Base-by-base conservation (phyloP, 2,329 filamentous ascomycete genomes). In the Arthrobotrys sinensis region DNA sequence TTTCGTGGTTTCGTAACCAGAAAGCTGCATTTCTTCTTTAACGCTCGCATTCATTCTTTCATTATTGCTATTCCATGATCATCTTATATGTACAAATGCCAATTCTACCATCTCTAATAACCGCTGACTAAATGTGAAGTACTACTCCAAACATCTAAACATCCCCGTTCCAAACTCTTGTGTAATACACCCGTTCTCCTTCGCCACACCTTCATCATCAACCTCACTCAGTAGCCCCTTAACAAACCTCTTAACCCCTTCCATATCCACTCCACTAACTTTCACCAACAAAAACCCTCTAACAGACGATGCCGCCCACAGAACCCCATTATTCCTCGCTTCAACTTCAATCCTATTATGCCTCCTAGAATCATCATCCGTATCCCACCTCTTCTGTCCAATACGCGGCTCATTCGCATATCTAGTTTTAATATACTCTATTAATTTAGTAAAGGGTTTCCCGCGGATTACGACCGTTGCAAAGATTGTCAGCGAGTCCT, bases 251-350 rank as follows among this genome's bases (percentile, higher is more conserved):
- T 92, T 89, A 3, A 91, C 94, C 28, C 91, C 91, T 83, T 98
- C 94, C 24, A 97, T 91, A 52, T 91, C 91, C 68, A 87, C 88
- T 0, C 94, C 93, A 0, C 93, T 93, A 83, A 98, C 96, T 84
- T 98, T 98, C 81, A 98, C 91, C 28, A 97, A 88, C 2, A 96
- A 91, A 82, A 95, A 97, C 3, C 93, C 91, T 66, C 94, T 88
- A 38, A 96, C 90, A 28, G 88, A 88, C 12, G 94, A 92, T 11
- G 92, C 93, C 28, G 93, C 94, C 93, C 94, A 97, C 2, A 95
- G 86, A 2, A 97, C 84, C 14, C 88, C 88, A 60, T 8, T 84
- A 82, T 78, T 85, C 87, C 83, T 96, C 92, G 86, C 68, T 84
- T 83, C 85, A 77, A 91, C 87, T 63, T 83, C 83, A 32, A 83